A percentile compares a stretch with the other conserved stretches of the same genome.
Evolutionary conservation across 2,329 filamentous ascomycete species (phyloP).

Genomic region (Fusarium keratoplasticum): DNA sequence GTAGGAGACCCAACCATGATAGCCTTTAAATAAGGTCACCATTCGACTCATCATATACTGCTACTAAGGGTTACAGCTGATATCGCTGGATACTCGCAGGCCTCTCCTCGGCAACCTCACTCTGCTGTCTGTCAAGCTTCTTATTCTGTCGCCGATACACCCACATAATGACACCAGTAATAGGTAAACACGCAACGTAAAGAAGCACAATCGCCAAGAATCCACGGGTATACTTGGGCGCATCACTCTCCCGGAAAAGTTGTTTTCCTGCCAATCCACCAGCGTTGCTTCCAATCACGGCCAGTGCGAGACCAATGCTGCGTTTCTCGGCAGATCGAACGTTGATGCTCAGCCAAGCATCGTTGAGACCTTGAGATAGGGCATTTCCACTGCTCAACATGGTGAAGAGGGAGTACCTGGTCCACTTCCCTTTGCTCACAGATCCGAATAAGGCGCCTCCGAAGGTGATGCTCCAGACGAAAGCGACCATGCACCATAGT

Average conservation of each 20-base stretch:
- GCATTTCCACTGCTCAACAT: constrained; percentile 38
- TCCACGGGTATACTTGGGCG: constrained; percentile 26
- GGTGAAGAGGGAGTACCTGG: constrained; percentile 31
- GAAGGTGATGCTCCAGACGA: constrained; percentile 39
- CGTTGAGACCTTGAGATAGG: constrained; percentile 35
- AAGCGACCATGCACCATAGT: constrained; percentile 32
- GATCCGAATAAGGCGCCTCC: constrained; percentile 26
- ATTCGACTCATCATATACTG: not conserved
- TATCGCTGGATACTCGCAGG: not conserved
- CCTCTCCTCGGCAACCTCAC: not conserved
- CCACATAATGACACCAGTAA: constrained; percentile 32
- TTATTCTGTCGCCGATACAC: constrained; percentile 40
- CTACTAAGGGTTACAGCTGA: not conserved
- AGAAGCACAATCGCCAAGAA: constrained; percentile 36
- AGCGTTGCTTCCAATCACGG: constrained; percentile 42
- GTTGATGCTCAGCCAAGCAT: constrained; percentile 42
- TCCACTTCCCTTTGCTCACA: constrained; percentile 21
- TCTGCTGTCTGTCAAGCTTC: not conserved
- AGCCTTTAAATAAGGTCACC: not conserved
- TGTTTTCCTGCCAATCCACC: constrained; percentile 39
- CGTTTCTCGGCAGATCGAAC: constrained; percentile 19
- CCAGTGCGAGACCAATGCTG: constrained; percentile 37
- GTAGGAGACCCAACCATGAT: too few relatives aligned
- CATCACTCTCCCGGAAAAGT: constrained; percentile 37
- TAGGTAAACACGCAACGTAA: constrained; percentile 29